phyloP scores from a whole-genome alignment of 1,284 basidiomycete genomes.

The Moniliophthora roreri region DNA sequence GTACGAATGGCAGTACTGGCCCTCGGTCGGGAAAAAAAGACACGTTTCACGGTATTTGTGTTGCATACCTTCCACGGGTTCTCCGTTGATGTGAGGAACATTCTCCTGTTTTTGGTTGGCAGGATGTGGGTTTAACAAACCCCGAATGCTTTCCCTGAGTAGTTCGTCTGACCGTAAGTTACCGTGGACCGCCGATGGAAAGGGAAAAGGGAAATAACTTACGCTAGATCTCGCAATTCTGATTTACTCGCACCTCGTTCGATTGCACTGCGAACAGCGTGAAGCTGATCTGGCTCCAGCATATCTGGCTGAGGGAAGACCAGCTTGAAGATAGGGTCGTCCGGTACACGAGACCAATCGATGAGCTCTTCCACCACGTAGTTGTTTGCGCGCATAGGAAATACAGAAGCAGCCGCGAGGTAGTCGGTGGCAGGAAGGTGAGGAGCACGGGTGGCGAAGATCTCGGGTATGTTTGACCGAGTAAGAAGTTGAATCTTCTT shows the following conservation, averaged over 20 bases:
- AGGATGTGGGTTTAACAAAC: neutral
- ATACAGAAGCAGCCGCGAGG: neutral
- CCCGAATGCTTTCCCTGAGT: neutral
- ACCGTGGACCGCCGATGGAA: no score
- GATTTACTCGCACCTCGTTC: no score
- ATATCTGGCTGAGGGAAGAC: constrained; percentile 1
- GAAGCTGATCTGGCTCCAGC: neutral
- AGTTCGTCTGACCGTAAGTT: no score
- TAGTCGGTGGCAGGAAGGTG: neutral
- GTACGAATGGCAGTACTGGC: neutral
- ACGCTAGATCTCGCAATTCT: no score
- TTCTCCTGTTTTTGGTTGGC: constrained; percentile 1
- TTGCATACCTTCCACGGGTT: neutral
- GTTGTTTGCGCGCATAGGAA: constrained; percentile 2
- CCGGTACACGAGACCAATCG: neutral
- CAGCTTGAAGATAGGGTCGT: neutral
- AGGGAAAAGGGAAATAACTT: no score
- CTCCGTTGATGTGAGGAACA: neutral
- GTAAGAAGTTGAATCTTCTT: no score
- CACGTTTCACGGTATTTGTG: neutral
- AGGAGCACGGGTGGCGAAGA: neutral
- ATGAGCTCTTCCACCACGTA: constrained; percentile 1
- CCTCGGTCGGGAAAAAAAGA: constrained; percentile 1
- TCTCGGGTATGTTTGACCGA: neutral
- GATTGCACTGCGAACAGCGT: no score